A percentile compares a stretch with the other conserved stretches of the same genome.
Evolutionary conservation across 768 basidiomycete species (phyloP).

Genomic region (Lactarius evosmus): DNA sequence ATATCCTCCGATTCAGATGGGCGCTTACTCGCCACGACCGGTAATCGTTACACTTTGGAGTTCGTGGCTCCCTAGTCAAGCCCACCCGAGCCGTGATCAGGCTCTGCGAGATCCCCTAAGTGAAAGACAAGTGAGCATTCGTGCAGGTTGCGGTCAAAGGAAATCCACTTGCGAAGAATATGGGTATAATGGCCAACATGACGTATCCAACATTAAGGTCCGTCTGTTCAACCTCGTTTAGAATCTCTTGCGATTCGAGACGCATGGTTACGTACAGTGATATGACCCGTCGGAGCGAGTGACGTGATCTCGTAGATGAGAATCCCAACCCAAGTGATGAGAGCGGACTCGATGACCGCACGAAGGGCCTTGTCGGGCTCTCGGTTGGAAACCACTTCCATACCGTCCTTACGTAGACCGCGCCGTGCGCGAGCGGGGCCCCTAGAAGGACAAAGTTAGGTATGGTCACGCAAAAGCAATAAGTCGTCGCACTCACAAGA

Average conservation of each 20-base stretch:
- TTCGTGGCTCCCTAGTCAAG: constrained; percentile 13
- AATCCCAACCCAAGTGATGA: constrained; percentile 33
- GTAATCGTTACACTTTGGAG: not conserved
- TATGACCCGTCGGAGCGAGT: constrained; percentile 27
- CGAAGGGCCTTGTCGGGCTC: constrained; percentile 16
- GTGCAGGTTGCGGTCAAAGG: no score
- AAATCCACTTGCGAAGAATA: constrained; percentile 19
- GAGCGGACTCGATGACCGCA: constrained; percentile 30
- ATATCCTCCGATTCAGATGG: not conserved
- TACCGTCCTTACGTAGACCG: not conserved
- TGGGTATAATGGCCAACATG: constrained; percentile 8
- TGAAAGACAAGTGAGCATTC: not conserved
- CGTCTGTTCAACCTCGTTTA: constrained; percentile 1
- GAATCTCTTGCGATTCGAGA: not conserved
- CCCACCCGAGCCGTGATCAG: constrained; percentile 31
- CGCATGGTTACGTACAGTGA: constrained; percentile 22
- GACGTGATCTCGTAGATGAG: constrained; percentile 29
- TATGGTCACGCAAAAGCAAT: not conserved
- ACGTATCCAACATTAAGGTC: constrained; percentile 6
- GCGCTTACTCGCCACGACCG: not conserved
- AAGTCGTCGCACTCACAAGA: constrained; percentile 27
- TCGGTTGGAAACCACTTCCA: no score
- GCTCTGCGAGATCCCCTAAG: constrained; percentile 31
- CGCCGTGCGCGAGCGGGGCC: not conserved
- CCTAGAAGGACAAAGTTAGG: not conserved